Conservation (phyloP, 345 rosid species). For the Citrus unshiu region DNA sequence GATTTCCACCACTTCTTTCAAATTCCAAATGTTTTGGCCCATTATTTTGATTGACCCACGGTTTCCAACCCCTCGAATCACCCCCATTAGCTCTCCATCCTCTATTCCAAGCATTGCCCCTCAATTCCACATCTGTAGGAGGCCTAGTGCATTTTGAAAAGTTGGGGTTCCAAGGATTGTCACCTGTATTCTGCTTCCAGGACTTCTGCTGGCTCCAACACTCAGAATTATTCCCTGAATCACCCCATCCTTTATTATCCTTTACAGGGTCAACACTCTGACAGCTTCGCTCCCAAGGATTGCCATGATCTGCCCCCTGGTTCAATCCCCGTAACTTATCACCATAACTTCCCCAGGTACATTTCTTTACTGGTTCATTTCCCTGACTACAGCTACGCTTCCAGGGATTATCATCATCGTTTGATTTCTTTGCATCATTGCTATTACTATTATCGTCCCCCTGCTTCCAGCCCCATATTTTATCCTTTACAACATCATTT, state of each 20-base stretch:
- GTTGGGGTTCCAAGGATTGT: slow-evolving; percentile 21
- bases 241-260: slow-evolving; percentile 18
- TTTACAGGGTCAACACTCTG: not conserved
- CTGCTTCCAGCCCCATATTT: slow-evolving; percentile 23
- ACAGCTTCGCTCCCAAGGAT: slow-evolving; percentile 14
- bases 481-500: slow-evolving; percentile 26
- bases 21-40: slow-evolving; percentile 26
- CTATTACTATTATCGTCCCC: not conserved
- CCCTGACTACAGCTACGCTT: slow-evolving; percentile 11
- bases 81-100: slow-evolving; percentile 26
- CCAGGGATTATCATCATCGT: slow-evolving; percentile 15
- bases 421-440: slow-evolving; percentile 13
- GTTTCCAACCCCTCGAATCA: slow-evolving; percentile 32
- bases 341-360: slow-evolving; percentile 12
- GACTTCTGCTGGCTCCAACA: slow-evolving; percentile 22
- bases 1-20: slow-evolving; percentile 23
- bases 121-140: slow-evolving; percentile 18
- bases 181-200: slow-evolving; percentile 12
- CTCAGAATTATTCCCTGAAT: slow-evolving; percentile 20
- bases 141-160: slow-evolving; percentile 5
- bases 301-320: not conserved
- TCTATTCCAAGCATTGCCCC: slow-evolving; percentile 25
- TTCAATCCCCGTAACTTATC: slow-evolving; percentile 11
- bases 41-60: slow-evolving; percentile 10
- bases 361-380: not conserved